Base-by-base conservation (phyloP, 129 eudicot genomes). In the sunflower (Helianthus annuus) region DNA sequence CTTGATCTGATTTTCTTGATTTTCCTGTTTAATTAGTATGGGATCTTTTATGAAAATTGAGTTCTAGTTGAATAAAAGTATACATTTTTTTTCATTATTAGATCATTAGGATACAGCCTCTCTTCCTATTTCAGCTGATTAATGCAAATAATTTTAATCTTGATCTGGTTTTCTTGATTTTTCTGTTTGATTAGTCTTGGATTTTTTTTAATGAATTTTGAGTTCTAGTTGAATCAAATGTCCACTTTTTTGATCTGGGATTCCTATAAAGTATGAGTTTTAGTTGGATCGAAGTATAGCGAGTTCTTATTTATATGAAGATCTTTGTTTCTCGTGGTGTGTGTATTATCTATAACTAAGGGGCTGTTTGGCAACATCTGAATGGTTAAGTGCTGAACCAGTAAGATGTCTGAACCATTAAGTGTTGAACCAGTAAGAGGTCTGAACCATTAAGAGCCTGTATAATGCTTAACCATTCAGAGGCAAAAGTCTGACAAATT, bases 241-340 rank as follows among this genome's bases (percentile, higher is more conserved):
- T 42, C 8, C 39, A 22, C 3, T 40, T 76, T 32, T 27, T 52
- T 66, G 57, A 75, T 65, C 66, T 75, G 44, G 27, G 54, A 32
- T 44, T 67, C 44, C 22, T 57, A 55, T n/a, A 27, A 22, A 24
- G 51, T 55, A 53, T 24, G 79, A 75, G 52, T 8, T 73, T 0
- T 24, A 19, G 34, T 45, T 38, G 45, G 38, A 57, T 76, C 36
- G 13, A 49, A 29, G 45, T 34, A 10, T 45, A 19, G 7, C 45
- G 38, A 13, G 2, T 34, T 45, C 49, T 67, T 67, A 67, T 66
- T 4, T 11, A 29, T 53, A 76, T 36, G 51, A 76, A 45, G 56
- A 60, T 60, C 64, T 61, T 10, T 60, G 22, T 69, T 69, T 49
- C 5, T 48, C n/a, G 61, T 77, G 66, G 63, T 49, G 54, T 49